These are phyloP conservation scores for Pseudopediastrum boryanum DNA, from an alignment of 139 green algal species.

Conservation along the genomic window DNA sequence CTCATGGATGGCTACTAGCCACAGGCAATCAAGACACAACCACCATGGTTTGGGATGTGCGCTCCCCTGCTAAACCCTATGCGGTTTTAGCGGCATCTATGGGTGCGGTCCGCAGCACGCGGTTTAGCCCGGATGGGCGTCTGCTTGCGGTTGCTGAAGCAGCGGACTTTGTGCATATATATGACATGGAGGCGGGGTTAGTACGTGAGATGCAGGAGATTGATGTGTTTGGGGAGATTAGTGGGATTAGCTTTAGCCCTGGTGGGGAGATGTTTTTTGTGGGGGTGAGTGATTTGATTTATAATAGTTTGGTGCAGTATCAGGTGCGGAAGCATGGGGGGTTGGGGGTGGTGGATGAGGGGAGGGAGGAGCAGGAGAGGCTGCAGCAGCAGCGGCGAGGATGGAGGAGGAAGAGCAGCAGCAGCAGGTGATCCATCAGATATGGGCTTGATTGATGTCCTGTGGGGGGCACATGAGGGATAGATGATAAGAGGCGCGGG, in stretches of 20 bases:
- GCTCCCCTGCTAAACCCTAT: conserved; percentile 41
- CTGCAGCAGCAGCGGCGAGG: no score
- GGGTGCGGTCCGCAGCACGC: conserved; percentile 76
- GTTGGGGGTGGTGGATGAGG: no score
- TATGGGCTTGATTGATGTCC: no score
- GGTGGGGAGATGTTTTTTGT: conserved; percentile 24
- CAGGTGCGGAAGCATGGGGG: no score
- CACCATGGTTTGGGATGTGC: conserved; percentile 81
- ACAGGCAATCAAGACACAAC: conserved; percentile 95
- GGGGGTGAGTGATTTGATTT: conserved; percentile 23
- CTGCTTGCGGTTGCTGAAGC: conserved; percentile 88
- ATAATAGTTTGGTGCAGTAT: conserved; percentile 35
- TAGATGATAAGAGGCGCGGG: no score
- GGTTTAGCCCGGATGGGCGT: conserved; percentile 76
- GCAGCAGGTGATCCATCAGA: no score
- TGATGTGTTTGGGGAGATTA: conserved; percentile 89
- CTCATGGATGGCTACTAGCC: conserved; percentile 77
- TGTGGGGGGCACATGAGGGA: no score
- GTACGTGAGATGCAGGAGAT: conserved; percentile 56
- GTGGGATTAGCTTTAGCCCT: conserved; percentile 75
- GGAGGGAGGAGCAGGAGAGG: no score
- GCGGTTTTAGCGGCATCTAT: conserved; percentile 70
- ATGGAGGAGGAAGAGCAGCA: no score
- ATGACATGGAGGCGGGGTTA: conserved; percentile 68
- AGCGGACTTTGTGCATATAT: conserved; percentile 94